phyloP scores from a whole-genome alignment of 208 protist genomes.

The Trypanosoma cruzi region DNA sequence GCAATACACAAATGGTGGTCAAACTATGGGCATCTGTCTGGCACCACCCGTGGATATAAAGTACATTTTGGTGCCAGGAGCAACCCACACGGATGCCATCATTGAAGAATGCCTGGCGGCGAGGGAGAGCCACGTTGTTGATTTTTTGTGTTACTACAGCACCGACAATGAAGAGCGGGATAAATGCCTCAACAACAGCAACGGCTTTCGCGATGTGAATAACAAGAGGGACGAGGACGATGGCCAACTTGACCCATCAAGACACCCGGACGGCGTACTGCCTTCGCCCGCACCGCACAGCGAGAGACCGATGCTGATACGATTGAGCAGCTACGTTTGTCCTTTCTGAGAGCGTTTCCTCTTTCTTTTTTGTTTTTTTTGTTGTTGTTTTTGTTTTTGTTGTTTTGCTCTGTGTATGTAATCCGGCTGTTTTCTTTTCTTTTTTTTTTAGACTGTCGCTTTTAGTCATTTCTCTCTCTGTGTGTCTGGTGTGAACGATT shows the following conservation, averaged over 20 bases:
- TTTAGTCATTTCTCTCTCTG: too few relatives aligned
- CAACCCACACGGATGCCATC: constrained; percentile 82
- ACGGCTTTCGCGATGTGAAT: background rate
- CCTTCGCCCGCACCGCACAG: constrained; percentile 40
- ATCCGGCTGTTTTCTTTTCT: background rate
- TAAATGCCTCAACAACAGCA: background rate
- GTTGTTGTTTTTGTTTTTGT: constrained; percentile 14
- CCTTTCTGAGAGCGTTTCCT: constrained; percentile 16
- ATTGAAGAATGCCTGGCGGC: constrained; percentile 74
- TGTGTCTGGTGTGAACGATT: too few relatives aligned
- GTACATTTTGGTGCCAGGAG: constrained; percentile 69
- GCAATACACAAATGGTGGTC: constrained; percentile 21
- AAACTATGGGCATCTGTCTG: constrained; percentile 21
- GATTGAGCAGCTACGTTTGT: constrained; percentile 12
- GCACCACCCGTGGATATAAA: constrained; percentile 52
- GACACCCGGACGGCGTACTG: constrained; percentile 48
- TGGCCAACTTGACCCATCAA: background rate
- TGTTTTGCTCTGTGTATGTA: background rate
- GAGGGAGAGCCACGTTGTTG: constrained; percentile 62
- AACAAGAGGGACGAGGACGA: constrained; percentile 19
- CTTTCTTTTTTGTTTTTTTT: constrained; percentile 19
- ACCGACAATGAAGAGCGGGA: constrained; percentile 19
- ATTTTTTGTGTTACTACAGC: constrained; percentile 74
- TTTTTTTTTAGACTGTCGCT: too few relatives aligned
- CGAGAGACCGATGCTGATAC: constrained; percentile 31